Base-by-base conservation (phyloP, 2,329 filamentous ascomycete species). In the Pseudonectria buxi region DNA sequence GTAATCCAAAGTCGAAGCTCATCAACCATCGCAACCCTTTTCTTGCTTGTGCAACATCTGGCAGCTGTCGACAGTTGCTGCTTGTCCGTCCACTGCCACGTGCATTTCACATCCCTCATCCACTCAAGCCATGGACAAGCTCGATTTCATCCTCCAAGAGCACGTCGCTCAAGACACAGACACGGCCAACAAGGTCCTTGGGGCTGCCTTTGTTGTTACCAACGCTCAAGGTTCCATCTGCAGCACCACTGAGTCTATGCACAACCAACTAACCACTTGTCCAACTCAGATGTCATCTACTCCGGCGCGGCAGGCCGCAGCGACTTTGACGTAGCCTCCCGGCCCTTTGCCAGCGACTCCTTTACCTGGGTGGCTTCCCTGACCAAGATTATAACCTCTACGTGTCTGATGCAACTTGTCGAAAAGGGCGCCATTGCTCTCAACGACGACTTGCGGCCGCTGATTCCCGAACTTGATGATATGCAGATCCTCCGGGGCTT, bases 381-480 rank as follows among this genome's bases (percentile, higher is more conserved):
- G 46, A 68, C 63, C 38, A 68, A 69, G 46, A 49, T 69, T n/a
- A 44, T 63, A 29, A 64, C 64, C 1, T 46, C 53, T 5, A 57
- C 56, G 1, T 53, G 50, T 31, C 25, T 67, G 14, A 54, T 69
- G 50, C 64, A 67, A 35, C 51, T 66, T 29, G 59, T 67, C 10
- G 61, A 68, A 42, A 44, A 43, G 4, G 57, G 54, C 4, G 36
- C 44, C 4, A 32, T 67, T 16, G 39, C 26, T 1, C 53, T 69
- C 2, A 64, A 68, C 26, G 55, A 56, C 6, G 61, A 68, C 29
- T 30, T 64, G 18, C 56, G 61, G 3, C 30, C 40, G 0, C 28
- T 56, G 0, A 39, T 66, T 1, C 61, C 61, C 2, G 58, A 62
- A 37, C 54, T 68, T 4, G 52, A 31, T 0, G 28, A 38, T 2